These are phyloP conservation scores for Teratosphaeria gauchensis DNA, from an alignment of 2,329 filamentous ascomycete genomes.

Conservation along the genomic window DNA sequence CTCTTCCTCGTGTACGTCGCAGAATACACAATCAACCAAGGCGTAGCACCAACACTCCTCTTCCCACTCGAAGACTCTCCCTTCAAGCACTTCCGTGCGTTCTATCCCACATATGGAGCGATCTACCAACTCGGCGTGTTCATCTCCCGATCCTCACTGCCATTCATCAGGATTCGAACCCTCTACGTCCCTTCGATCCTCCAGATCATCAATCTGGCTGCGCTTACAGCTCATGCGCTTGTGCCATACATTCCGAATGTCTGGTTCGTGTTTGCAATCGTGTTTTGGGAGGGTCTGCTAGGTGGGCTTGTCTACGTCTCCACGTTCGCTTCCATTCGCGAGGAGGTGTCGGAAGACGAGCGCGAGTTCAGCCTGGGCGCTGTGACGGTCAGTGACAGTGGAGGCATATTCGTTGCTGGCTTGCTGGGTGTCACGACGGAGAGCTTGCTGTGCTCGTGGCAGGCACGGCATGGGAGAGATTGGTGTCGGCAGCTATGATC, in stretches of 20 bases:
- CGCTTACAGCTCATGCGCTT: conserved; percentile 68
- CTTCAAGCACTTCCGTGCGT: conserved; percentile 71
- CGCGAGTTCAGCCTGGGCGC: conserved; percentile 86
- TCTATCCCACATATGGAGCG: conserved; percentile 90
- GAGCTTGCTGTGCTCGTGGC: conserved; percentile 70
- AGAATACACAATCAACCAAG: conserved; percentile 97
- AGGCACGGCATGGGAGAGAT: conserved; percentile 68
- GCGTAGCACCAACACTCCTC: conserved; percentile 77
- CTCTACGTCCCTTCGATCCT: conserved; percentile 76
- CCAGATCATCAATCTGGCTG: conserved; percentile 65
- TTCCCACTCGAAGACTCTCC: conserved; percentile 71
- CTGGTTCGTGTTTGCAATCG: conserved; percentile 71
- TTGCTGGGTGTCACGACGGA: conserved; percentile 78
- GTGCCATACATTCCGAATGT: conserved; percentile 69
- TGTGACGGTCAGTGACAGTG: conserved; percentile 86
- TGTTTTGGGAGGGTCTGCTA: conserved; percentile 91
- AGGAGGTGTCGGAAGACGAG: conserved; percentile 65
- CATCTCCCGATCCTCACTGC: conserved; percentile 81
- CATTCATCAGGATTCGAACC: conserved; percentile 70
- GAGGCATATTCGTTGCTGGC: conserved; percentile 78
- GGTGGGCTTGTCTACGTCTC: conserved; percentile 92
- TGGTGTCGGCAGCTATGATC: conserved; percentile 31
- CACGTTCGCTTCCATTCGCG: conserved; percentile 88
- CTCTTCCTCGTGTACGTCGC: conserved; percentile 86
- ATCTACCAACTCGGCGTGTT: conserved; percentile 95